Conservation (phyloP, 371 early-diverging fungal genomes). For the Mortierella sp. region DNA sequence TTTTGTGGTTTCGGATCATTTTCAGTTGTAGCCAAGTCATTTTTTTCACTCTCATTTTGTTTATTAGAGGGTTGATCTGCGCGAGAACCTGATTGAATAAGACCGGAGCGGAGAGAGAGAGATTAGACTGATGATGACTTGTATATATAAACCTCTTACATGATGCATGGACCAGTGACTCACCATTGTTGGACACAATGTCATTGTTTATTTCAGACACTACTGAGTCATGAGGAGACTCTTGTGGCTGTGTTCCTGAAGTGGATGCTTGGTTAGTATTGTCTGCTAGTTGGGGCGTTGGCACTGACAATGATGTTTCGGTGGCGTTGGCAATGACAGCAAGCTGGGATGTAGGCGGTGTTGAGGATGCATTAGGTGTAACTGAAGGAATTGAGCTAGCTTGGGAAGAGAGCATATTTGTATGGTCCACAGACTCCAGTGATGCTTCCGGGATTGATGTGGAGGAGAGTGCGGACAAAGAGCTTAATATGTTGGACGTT, state of each 20-base stretch:
- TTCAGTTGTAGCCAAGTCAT: slow-evolving; percentile 16
- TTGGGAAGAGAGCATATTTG: not conserved
- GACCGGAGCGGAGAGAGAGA: too few relatives aligned
- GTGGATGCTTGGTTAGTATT: not conserved
- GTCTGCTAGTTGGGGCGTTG: not conserved
- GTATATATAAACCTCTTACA: too few relatives aligned
- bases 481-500: slow-evolving; percentile 1
- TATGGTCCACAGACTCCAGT: not conserved
- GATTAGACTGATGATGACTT: too few relatives aligned
- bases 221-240: not conserved
- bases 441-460: not conserved
- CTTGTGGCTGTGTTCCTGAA: slow-evolving; percentile 3
- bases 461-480: not conserved
- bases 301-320: not conserved
- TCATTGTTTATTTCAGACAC: not conserved
- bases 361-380: not conserved
- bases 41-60: slow-evolving; percentile 19
- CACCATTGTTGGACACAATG: not conserved
- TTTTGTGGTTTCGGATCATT: slow-evolving; percentile 35
- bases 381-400: not conserved
- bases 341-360: not conserved
- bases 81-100: not conserved
- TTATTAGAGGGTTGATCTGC: slow-evolving; percentile 9
- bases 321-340: not conserved
- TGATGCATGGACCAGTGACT: not conserved